Base-by-base conservation (phyloP, 169 alveolate genomes). In the Cyclospora cayetanensis region DNA sequence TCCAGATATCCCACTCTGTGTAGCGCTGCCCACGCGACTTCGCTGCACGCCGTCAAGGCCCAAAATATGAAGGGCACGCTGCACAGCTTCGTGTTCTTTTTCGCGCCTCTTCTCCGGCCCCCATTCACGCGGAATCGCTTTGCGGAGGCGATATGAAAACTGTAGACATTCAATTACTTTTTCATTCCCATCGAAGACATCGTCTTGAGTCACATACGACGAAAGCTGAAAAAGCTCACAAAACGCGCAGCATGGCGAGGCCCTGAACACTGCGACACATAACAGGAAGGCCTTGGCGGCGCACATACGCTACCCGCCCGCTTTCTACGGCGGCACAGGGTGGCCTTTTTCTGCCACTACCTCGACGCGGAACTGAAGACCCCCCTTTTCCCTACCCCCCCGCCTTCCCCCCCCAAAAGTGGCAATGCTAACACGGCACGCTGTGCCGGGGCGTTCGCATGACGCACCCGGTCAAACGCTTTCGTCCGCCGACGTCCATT, bases 111-210 rank as follows among this genome's bases (percentile, higher is more conserved):
- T 46, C 20, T 50, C 88, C n/a, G 41, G 46, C 43, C 72, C 43
- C 88, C 88, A 46, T 2, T 18, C 72, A 2, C 83, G 63, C 39
- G 82, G 70, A 39, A 84, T 68, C 39, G 83, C 68, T 41, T 63
- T 41, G 39, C 91, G 91, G 37, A 84, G 79, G 22, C 63, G 53
- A 35, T 68, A 68, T n/a, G 82, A 84, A 25, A 84, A 84, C 83
- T 84, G 70, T 25, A 84, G 68, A 70, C 91, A 84, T 41, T 63
- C 91, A 5, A 66, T 52, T n/a, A 84, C 91, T 29, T 31, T 84
- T 52, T 84, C 91, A 52, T 84, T 84, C 25, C 72, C 91, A 34
- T 84, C 91, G 29, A 42, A 84, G 82, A 84, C 46, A 68, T 84
- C 91, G 4, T 84, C 82, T 63, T 63, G 91, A 20, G 41, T 31